Evolutionary conservation across 768 basidiomycete genomes (phyloP).

Genomic region (Crassisporium funariophilum): DNA sequence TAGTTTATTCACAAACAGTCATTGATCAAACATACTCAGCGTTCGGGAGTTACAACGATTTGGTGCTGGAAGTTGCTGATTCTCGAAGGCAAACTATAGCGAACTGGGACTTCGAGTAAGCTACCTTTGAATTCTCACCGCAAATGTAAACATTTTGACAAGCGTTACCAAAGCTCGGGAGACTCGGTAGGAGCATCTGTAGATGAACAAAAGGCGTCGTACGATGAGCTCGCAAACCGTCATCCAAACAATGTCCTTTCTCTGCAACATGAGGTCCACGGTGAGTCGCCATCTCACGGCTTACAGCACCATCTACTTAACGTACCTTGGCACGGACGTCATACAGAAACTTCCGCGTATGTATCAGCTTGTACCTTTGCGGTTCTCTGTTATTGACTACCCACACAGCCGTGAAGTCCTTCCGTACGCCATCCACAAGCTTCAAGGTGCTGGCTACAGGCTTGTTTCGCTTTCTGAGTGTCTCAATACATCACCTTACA

Average conservation of each 20-base stretch:
- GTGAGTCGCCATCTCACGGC: conserved; percentile 21
- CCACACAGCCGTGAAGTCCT: conserved; percentile 16
- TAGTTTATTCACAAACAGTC: not conserved
- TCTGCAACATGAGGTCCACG: conserved; percentile 38
- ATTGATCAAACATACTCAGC: conserved; percentile 16
- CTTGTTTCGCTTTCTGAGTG: conserved; percentile 20
- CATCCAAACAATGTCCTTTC: conserved; percentile 36
- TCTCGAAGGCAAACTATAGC: conserved; percentile 27
- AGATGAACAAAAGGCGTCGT: conserved; percentile 27
- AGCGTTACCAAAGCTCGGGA: conserved; percentile 27
- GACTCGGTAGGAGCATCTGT: conserved; percentile 37
- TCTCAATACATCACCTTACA: conserved; percentile 13
- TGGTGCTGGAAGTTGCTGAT: conserved; percentile 26
- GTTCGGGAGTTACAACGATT: conserved; percentile 36
- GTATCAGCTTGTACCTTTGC: not conserved
- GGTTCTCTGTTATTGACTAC: not conserved
- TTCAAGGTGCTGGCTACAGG: conserved; percentile 14
- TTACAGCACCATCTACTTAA: not conserved
- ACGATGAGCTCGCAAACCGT: conserved; percentile 23
- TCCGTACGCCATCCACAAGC: conserved; percentile 21
- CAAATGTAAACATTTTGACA: too few relatives aligned
- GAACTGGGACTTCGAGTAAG: conserved; percentile 39
- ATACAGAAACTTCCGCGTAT: conserved; percentile 9
- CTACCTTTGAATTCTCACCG: not conserved
- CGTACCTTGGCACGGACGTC: not conserved